A percentile compares a stretch with the other conserved stretches of the same genome.
phyloP scores from a whole-genome alignment of 2,329 filamentous ascomycete genomes.

The Raffaelea ambrosiae region DNA sequence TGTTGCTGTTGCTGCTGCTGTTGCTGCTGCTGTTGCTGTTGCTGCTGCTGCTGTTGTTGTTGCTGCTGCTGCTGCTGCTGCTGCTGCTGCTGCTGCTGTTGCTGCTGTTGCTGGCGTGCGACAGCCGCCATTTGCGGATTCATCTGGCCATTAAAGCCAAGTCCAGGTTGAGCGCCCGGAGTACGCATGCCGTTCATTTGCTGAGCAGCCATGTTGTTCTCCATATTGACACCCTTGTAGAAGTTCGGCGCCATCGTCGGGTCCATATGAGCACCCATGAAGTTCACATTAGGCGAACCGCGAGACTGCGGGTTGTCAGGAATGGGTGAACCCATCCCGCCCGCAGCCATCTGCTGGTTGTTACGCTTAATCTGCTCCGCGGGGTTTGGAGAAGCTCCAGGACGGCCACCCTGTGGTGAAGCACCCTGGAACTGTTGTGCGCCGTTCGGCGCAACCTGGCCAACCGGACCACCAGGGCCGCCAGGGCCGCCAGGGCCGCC shows the following conservation, averaged over 20 bases:
- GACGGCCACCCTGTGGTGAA: constrained; percentile 59
- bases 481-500: constrained; percentile 43
- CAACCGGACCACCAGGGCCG: constrained; percentile 45
- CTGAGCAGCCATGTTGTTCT: constrained; percentile 35
- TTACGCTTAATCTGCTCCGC: constrained; percentile 71
- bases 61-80: constrained; percentile 8
- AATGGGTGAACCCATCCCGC: constrained; percentile 61
- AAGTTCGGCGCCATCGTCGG: constrained; percentile 52
- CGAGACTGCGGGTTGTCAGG: constrained; percentile 60
- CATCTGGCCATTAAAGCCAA: constrained; percentile 49
- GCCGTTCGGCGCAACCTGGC: constrained; percentile 44
- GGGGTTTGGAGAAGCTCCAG: constrained; percentile 68
- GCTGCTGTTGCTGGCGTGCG: constrained; percentile 28
- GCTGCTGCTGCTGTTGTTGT: constrained; percentile 13
- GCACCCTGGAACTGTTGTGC: constrained; percentile 56
- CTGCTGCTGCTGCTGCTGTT: constrained; percentile 10
- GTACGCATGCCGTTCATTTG: constrained; percentile 62
- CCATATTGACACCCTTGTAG: constrained; percentile 40
- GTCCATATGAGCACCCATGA: constrained; percentile 56
- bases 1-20: constrained; percentile 9
- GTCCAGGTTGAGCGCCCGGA: constrained; percentile 57
- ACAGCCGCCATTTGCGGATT: constrained; percentile 52
- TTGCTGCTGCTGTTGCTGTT: constrained; percentile 16
- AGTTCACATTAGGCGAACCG: constrained; percentile 55
- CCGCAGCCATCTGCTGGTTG: constrained; percentile 63